Evolutionary conservation across 2,329 filamentous ascomycete genomes (phyloP).

Genomic region (Fusarium azukiicola): DNA sequence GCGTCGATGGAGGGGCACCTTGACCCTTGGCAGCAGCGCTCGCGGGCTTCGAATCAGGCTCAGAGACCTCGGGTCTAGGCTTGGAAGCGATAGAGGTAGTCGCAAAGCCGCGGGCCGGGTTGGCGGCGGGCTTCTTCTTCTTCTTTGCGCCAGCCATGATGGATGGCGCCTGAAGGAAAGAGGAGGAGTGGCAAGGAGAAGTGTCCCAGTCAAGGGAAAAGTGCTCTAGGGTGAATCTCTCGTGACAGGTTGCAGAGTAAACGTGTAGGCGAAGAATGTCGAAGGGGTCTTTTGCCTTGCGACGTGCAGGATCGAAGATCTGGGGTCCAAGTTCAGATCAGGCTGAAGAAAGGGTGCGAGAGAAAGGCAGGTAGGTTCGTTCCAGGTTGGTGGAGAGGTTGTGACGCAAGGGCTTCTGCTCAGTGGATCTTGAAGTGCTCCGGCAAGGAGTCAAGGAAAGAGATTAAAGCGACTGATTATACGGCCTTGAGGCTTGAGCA

Average conservation of each 20-base stretch:
- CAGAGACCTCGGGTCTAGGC: slow-evolving; percentile 80
- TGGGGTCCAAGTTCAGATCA: slow-evolving; percentile 22
- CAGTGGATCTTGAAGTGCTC: slow-evolving; percentile 37
- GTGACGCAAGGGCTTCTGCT: slow-evolving; percentile 48
- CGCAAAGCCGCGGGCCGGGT: slow-evolving; percentile 95
- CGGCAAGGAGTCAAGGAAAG: neutral
- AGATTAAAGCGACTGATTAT: neutral
- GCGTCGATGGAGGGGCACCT: slow-evolving; percentile 58
- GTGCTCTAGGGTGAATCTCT: neutral
- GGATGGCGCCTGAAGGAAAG: slow-evolving; percentile 27
- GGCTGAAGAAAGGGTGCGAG: slow-evolving; percentile 32
- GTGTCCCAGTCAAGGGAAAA: slow-evolving; percentile 23
- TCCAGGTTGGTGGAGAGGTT: slow-evolving; percentile 40
- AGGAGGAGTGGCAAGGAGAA: slow-evolving; percentile 5
- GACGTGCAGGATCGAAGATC: slow-evolving; percentile 27
- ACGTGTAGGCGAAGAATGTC: slow-evolving; percentile 1
- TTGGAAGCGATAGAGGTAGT: slow-evolving; percentile 96
- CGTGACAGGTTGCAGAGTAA: slow-evolving; percentile 22
- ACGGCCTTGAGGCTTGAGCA: neutral
- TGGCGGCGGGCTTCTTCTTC: slow-evolving; percentile 94
- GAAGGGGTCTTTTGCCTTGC: slow-evolving; percentile 8
- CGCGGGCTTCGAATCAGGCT: slow-evolving; percentile 58
- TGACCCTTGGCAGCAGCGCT: slow-evolving; percentile 47
- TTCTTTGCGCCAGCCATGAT: slow-evolving; percentile 88
- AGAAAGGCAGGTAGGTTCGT: slow-evolving; percentile 25